Evolutionary conservation across 805 yeast species (phyloP), one percentile per base, ranked within the genome.

Genomic region (Yamadazyma akitaensis): DNA sequence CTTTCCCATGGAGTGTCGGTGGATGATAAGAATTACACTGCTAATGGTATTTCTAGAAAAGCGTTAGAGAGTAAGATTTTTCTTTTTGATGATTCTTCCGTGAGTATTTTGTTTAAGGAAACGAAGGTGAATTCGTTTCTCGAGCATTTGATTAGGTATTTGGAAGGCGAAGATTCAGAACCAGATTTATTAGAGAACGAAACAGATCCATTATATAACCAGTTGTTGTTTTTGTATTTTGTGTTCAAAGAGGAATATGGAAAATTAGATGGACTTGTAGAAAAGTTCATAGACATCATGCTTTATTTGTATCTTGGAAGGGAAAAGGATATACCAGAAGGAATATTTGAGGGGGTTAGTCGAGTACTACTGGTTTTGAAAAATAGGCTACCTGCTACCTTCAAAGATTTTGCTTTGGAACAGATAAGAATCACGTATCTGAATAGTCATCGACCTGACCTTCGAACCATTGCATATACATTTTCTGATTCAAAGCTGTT

Each of bases 391-490:
- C 30, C 30, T 12, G 40, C 45, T 1, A 18, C 25, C 6, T 47
- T 51, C 42, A 25, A 31, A 12, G 21, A 18, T 2, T 49, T 44
- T 43, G 45, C 48, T 12, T 24, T 34, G 5, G 25, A 44, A 14
- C 42, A 42, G 28, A 44, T 51, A 31, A 28, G 46, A 37, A 10
- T 5, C 10, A 28, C 25, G 17, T 51, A 51, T 21, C 24, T 49
- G 6, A 32, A 25, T 7, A 33, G 31, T 13, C 50, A 46, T 24
- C 37, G 42, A 13, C 38, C 39, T 12, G 40, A 38, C 24, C 18
- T 51, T 2, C 52, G 44, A 34, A 2, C 28, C 2, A 32, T 51
- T 36, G 51, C 55, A 32, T 51, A 51, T 30, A 37, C 39, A 3
- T 40, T 53, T 17, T 14, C 39, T 1, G 32, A 43, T 4, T 48